These are phyloP conservation scores for Byssothecium circinans DNA, from an alignment of 2,329 filamentous ascomycete genomes.

Conservation along the genomic window DNA sequence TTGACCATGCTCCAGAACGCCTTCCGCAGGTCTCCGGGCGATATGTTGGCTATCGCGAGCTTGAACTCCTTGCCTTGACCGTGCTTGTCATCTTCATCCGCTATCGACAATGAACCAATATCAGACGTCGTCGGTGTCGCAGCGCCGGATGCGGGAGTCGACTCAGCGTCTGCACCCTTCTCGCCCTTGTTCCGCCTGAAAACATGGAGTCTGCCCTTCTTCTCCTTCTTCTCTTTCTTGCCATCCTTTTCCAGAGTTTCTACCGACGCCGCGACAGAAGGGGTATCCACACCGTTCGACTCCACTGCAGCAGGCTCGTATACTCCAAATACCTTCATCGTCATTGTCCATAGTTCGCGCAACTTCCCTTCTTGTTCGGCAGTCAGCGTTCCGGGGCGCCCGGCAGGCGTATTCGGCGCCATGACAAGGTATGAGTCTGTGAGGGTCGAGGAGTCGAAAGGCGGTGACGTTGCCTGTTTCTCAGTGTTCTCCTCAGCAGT, in stretches of 20 bases:
- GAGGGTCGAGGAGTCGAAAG: conserved; percentile 23
- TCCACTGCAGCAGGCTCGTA: conserved; percentile 38
- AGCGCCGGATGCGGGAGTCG: conserved; percentile 25
- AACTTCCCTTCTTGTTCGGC: conserved; percentile 85
- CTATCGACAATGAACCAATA: conserved; percentile 35
- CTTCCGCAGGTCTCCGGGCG: conserved; percentile 75
- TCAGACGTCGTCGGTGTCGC: conserved; percentile 27
- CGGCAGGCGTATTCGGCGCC: conserved; percentile 56
- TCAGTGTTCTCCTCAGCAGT: conserved; percentile 11
- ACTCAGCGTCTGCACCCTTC: conserved; percentile 50
- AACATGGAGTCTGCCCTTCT: conserved; percentile 72
- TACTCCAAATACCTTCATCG: conserved; percentile 76
- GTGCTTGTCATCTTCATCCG: conserved; percentile 77
- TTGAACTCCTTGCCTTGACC: conserved; percentile 86
- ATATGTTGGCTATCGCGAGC: conserved; percentile 73
- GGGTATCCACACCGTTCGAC: conserved; percentile 23
- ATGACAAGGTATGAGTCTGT: conserved; percentile 43
- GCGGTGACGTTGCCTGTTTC: conserved; percentile 10
- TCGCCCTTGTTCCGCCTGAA: conserved; percentile 64
- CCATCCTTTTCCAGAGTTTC: conserved; percentile 24
- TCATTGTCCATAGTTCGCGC: conserved; percentile 78
- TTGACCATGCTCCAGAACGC: conserved; percentile 95
- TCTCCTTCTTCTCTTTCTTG: conserved; percentile 68
- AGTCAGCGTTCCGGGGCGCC: conserved; percentile 85
- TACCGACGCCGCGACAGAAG: conserved; percentile 4